Evolutionary conservation across 306 rosid species (phyloP).

Genomic region (Quercus suber): DNA sequence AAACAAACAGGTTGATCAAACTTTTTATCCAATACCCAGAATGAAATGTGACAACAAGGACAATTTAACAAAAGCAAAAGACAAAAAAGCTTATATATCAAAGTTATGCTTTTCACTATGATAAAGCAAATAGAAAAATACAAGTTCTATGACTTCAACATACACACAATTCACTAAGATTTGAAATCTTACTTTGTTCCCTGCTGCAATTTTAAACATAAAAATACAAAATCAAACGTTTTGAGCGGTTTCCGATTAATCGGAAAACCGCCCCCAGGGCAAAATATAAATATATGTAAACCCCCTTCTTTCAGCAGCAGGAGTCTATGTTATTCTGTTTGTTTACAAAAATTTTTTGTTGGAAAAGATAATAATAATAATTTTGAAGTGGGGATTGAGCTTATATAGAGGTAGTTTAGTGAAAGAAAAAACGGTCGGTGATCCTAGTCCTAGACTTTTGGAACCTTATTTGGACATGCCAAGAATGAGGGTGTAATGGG

Average conservation of each 20-base stretch:
- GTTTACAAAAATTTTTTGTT: background rate
- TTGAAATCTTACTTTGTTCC: background rate
- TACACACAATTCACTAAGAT: background rate
- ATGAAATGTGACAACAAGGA: background rate
- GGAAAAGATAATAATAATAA: background rate
- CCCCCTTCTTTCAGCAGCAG: background rate
- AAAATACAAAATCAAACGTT: background rate
- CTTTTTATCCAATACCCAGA: background rate
- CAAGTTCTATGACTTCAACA: background rate
- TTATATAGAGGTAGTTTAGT: background rate
- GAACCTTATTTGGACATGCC: background rate
- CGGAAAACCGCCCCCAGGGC: constrained; percentile 51
- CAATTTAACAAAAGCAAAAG: background rate
- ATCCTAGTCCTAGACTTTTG: background rate
- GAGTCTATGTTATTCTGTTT: background rate
- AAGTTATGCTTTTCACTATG: background rate
- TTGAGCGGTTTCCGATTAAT: constrained; percentile 45
- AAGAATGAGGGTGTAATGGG: background rate
- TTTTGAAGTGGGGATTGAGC: background rate
- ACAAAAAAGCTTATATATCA: background rate
- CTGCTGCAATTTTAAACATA: background rate
- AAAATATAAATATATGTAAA: background rate
- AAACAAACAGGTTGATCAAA: constrained; percentile 11
- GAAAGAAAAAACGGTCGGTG: background rate
- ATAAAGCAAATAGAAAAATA: background rate